These are phyloP conservation scores for Thalassiosira ordinaria DNA, from an alignment of 352 stramenopile species.

Conservation along the genomic window DNA sequence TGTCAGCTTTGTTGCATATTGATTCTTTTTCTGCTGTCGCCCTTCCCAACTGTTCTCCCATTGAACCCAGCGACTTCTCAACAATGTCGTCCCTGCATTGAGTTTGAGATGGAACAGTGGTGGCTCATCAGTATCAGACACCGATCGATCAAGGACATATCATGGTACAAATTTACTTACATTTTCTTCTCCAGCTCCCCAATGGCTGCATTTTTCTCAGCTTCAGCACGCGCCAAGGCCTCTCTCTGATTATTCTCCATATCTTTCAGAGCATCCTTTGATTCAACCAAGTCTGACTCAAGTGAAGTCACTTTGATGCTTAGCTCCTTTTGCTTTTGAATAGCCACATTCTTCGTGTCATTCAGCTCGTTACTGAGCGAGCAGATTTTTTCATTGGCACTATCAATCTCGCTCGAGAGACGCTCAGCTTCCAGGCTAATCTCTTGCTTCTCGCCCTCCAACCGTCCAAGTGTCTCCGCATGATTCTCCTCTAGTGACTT, in stretches of 20 bases:
- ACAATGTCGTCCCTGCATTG: background rate
- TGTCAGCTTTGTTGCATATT: background rate
- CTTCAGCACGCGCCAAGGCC: background rate
- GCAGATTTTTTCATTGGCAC: no score
- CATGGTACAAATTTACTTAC: background rate
- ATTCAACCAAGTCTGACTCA: no score
- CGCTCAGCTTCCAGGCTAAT: no score
- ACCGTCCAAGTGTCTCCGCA: no score
- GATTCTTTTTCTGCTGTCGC: background rate
- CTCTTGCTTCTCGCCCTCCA: no score
- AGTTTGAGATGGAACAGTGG: background rate
- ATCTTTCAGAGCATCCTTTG: no score
- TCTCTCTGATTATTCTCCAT: conserved; percentile 14
- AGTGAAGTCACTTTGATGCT: no score
- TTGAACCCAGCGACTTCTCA: background rate
- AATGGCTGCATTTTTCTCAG: background rate
- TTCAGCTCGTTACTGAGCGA: no score
- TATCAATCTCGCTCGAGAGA: no score
- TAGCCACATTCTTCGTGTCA: no score
- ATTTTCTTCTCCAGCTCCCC: background rate
- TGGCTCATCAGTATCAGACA: background rate
- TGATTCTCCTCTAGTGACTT: no score
- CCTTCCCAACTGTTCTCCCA: background rate
- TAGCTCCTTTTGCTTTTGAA: no score
- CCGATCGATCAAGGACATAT: background rate